Evolutionary conservation across 129 eudicot species (phyloP), one percentile per base, ranked within the genome.

Genomic region (Centaurea solstitialis): DNA sequence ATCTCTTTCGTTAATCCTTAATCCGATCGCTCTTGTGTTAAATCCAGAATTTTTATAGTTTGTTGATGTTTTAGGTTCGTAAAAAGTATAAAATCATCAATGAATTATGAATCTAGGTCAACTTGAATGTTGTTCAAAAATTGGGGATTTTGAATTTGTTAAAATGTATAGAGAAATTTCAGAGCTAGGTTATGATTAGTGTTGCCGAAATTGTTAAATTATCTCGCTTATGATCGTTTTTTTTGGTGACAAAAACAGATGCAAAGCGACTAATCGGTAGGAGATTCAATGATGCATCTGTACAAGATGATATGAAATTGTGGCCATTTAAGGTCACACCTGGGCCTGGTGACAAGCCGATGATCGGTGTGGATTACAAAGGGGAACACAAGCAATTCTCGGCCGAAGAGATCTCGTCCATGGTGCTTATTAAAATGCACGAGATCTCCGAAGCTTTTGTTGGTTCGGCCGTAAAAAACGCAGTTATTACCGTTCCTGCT

Each of bases 401-500:
- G 17, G 84, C 87, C 2, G 87, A 84, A 39, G 87, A 84, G 45
- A 84, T 84, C 21, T 84, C 87, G 9, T 84, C 87, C 15, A 84
- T 84, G 87, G 87, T 84, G 23, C 84, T 84, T 38, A 80, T n/a
- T 4, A 84, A 84, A 38, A 84, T 84, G 87, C 80, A 84, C 70
- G 87, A 79, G 61, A 84, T 73, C 17, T 82, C 87, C 1, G 87
- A 84, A 74, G 76, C 84, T 15, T 84, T 79, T 21, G 73, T 84
- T 18, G 87, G 87, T 65, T 74, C 87, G 69, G 13, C 84, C 9
- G 72, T 85, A 1, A 85, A 85, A 72, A 79, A 85, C 28, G 87
- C 87, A 68, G 87, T 85, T 20, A 77, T 85, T 43, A 85, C 87
- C 41, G 87, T 85, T 20, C 87, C 87, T 26, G 87, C 87, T 67